These are phyloP conservation scores for Erythrobasidium yunnanense DNA, from an alignment of 768 basidiomycete species.

Conservation along the genomic window DNA sequence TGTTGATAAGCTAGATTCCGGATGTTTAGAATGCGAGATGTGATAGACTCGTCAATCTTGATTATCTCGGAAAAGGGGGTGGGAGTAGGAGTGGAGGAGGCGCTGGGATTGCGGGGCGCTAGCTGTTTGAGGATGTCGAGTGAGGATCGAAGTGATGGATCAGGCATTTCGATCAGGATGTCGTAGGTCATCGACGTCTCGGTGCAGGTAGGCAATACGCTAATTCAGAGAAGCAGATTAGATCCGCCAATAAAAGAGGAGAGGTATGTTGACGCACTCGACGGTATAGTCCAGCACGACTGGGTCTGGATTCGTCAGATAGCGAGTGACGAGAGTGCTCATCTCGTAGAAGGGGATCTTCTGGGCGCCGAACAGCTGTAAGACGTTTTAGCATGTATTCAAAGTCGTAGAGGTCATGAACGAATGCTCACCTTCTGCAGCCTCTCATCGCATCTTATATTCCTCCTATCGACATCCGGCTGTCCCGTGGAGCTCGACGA, in stretches of 20 bases:
- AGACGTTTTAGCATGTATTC: neutral
- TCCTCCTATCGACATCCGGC: neutral
- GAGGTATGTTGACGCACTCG: constrained; percentile 16
- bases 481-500: neutral
- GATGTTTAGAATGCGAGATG: neutral
- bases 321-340: constrained; percentile 3
- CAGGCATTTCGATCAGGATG: constrained; percentile 16
- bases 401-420: neutral
- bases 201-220: neutral
- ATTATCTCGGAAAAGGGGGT: neutral
- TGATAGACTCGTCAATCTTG: constrained; percentile 13
- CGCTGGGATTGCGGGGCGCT: neutral
- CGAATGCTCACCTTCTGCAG: neutral
- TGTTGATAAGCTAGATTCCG: constrained; percentile 15
- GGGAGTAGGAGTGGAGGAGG: no score
- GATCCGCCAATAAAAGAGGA: no score
- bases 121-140: neutral
- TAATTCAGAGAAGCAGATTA: neutral
- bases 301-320: constrained; percentile 7
- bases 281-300: constrained; percentile 14
- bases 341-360: constrained; percentile 21
- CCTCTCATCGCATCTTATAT: neutral
- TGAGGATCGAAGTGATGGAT: constrained; percentile 6
- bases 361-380: constrained; percentile 15
- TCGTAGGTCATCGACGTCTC: neutral